Percentiles rank a stretch among this genome's conserved stretches.
Evolutionary conservation across 2,329 filamentous ascomycete species (phyloP).

Genomic region (Phialemonium atrogriseum): DNA sequence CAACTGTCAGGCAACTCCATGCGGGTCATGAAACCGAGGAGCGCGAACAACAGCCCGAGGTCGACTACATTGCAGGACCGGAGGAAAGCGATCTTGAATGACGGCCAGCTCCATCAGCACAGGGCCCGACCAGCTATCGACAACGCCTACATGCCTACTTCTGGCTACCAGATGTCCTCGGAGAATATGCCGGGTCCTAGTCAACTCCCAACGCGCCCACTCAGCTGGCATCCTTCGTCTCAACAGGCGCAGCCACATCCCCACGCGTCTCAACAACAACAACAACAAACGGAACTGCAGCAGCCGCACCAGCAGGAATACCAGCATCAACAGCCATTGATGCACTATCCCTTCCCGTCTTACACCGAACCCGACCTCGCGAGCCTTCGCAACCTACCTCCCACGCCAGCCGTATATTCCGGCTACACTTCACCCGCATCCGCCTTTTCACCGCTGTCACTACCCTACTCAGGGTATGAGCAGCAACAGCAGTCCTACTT

Average conservation of each 20-base stretch:
- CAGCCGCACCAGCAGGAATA: constrained; percentile 27
- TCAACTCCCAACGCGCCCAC: constrained; percentile 40
- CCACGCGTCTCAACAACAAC: constrained; percentile 22
- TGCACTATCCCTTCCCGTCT: constrained; percentile 30
- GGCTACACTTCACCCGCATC: constrained; percentile 49
- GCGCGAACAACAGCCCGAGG: constrained; percentile 61
- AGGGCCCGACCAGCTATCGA: too few species aligned
- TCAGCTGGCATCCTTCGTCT: constrained; percentile 70
- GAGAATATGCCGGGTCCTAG: constrained; percentile 17
- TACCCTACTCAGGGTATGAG: constrained; percentile 34
- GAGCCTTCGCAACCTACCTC: constrained; percentile 35
- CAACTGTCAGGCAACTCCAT: constrained; percentile 42
- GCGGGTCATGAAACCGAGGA: constrained; percentile 57
- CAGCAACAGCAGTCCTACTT: constrained; percentile 30
- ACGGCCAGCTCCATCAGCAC: constrained; percentile 34
- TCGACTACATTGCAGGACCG: constrained; percentile 38
- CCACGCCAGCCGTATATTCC: constrained; percentile 47
- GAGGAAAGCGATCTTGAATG: constrained; percentile 45
- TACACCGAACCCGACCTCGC: constrained; percentile 32
- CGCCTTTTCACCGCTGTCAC: constrained; percentile 44
- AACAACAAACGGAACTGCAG: constrained; percentile 23
- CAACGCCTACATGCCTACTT: constrained; percentile 29
- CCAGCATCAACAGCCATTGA: constrained; percentile 20
- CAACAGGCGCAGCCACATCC: constrained; percentile 28
- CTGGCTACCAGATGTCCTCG: constrained; percentile 21